Conservation (phyloP, 176 grass and related monocot genomes). For the Aegilops longissima region DNA sequence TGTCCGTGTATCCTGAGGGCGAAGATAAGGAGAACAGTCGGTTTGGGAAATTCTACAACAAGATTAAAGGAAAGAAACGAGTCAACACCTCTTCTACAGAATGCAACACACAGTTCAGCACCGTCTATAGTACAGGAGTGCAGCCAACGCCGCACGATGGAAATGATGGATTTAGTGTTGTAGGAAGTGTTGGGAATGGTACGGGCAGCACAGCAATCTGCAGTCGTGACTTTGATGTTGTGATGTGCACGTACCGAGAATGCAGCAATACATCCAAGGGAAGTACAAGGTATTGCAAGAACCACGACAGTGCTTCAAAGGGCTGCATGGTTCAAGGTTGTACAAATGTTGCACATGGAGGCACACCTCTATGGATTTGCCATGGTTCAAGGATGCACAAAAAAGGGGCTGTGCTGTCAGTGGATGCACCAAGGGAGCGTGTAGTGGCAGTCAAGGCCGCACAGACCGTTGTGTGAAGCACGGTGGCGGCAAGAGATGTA, state of each 20-base stretch:
- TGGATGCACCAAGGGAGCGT: slow-evolving; percentile 37
- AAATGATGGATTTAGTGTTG: background rate
- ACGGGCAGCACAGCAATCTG: background rate
- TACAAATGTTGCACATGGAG: slow-evolving; percentile 41
- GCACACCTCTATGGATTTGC: slow-evolving; percentile 30
- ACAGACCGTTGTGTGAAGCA: slow-evolving; percentile 29
- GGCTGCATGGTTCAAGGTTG: slow-evolving; percentile 26
- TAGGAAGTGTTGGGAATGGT: background rate
- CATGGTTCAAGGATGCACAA: slow-evolving; percentile 21
- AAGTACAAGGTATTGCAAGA: slow-evolving; percentile 18
- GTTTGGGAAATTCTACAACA: background rate
- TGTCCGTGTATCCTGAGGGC: background rate
- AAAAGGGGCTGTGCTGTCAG: slow-evolving; percentile 1
- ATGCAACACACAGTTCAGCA: background rate
- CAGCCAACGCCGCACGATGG: background rate
- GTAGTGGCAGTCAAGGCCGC: slow-evolving; percentile 27
- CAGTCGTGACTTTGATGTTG: background rate
- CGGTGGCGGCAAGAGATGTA: slow-evolving; percentile 39
- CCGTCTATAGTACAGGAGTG: background rate
- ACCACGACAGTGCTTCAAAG: slow-evolving; percentile 6
- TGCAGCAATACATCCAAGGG: slow-evolving; percentile 24
- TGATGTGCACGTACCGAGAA: background rate
- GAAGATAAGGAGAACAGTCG: background rate
- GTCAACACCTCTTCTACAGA: background rate
- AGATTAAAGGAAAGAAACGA: background rate